Percentiles rank a stretch among this genome's conserved stretches.
Evolutionary conservation across 176 grass and related monocot genomes (phyloP).

Genomic region (Luzula sylvatica): DNA sequence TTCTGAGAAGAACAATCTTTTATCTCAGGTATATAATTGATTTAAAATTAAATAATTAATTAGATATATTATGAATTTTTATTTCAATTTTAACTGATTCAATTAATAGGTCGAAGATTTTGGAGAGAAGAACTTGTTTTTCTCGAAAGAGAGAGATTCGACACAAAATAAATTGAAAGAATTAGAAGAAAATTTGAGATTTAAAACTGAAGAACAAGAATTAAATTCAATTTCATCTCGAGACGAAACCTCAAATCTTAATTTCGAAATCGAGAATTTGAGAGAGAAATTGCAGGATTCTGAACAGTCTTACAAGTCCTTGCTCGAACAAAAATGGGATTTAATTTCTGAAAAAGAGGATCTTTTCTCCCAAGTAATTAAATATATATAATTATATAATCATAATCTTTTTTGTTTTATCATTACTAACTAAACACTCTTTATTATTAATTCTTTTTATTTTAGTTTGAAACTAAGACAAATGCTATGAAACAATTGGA

Average conservation of each 20-base stretch:
- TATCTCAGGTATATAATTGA: too few relatives aligned
- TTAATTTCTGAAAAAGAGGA: slow-evolving; percentile 18
- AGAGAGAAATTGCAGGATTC: slow-evolving; percentile 5
- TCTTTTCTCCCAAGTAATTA: slow-evolving; percentile 14
- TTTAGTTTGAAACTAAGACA: slow-evolving; percentile 30
- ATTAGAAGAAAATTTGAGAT: too few relatives aligned
- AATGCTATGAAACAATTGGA: slow-evolving; percentile 44
- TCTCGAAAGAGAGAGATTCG: too few relatives aligned
- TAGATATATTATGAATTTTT: too few relatives aligned
- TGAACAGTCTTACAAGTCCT: neutral
- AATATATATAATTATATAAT: neutral
- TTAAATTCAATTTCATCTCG: slow-evolving; percentile 7
- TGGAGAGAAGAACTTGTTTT: too few relatives aligned
- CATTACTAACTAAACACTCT: neutral
- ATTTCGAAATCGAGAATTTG: slow-evolving; percentile 14
- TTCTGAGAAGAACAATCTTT: too few relatives aligned
- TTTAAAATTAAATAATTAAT: too few relatives aligned
- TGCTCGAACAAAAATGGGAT: neutral
- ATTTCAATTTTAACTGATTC: too few relatives aligned
- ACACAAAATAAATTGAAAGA: too few relatives aligned
- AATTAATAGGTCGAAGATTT: too few relatives aligned
- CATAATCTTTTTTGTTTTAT: neutral
- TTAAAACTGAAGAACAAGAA: too few relatives aligned
- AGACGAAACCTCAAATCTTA: slow-evolving; percentile 9
- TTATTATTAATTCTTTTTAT: slow-evolving; percentile 8